Evolutionary conservation across 192 early-diverging fungal species (phyloP).

Genomic region (Backusella luteola): DNA sequence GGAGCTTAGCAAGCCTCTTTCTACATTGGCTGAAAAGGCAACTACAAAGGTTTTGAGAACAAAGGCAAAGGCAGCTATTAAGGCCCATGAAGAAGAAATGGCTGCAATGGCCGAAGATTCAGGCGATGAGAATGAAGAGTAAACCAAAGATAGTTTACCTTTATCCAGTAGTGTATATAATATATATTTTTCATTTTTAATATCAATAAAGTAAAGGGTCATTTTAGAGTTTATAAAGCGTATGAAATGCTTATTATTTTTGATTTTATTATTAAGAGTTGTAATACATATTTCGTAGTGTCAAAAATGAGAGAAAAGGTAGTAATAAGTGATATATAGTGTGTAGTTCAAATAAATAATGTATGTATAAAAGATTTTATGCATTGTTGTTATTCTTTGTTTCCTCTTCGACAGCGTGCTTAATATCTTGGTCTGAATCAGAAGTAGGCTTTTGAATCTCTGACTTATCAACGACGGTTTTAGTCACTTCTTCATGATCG

Average conservation of each 20-base stretch:
- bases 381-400: neutral
- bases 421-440: neutral
- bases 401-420: neutral
- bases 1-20: constrained; percentile 51
- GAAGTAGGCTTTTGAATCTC: neutral
- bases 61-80: constrained; percentile 48
- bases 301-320: neutral
- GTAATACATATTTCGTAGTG: neutral
- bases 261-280: too few relatives aligned
- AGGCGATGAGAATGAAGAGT: constrained; percentile 36
- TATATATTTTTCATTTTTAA: neutral
- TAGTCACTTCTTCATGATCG: neutral
- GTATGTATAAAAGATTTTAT: neutral
- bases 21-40: constrained; percentile 44
- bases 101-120: constrained; percentile 37
- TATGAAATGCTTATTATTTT: too few relatives aligned
- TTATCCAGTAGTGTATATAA: neutral
- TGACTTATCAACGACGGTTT: neutral
- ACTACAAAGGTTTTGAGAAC: constrained; percentile 48
- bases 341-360: neutral
- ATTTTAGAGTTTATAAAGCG: too few relatives aligned
- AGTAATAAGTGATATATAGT: neutral
- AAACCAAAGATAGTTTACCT: constrained; percentile 14
- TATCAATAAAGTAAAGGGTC: neutral
- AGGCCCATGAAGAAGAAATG: constrained; percentile 36